A percentile compares a stretch with the other conserved stretches of the same genome.
These are phyloP conservation scores for Pholiota conissans DNA, from an alignment of 768 basidiomycete genomes.

Conservation along the genomic window DNA sequence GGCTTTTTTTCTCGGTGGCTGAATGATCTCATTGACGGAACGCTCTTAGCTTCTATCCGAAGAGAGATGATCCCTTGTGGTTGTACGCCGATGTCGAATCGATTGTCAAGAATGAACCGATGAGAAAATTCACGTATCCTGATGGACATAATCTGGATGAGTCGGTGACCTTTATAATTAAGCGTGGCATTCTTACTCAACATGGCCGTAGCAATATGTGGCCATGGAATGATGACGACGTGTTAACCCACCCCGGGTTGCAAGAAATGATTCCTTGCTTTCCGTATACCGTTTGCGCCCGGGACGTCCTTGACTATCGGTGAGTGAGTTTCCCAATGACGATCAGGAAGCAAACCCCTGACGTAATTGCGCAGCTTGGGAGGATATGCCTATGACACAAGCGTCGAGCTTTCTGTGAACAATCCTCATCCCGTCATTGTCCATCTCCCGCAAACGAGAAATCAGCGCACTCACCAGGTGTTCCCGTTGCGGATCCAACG, in stretches of 20 bases:
- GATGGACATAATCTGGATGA: slow-evolving; percentile 11
- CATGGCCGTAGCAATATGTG: slow-evolving; percentile 8
- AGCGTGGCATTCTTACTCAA: neutral
- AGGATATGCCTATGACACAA: slow-evolving; percentile 12
- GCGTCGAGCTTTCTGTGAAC: slow-evolving; percentile 7
- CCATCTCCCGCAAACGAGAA: slow-evolving; percentile 4
- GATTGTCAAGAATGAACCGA: neutral
- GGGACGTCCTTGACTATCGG: slow-evolving; percentile 11
- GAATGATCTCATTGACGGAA: neutral
- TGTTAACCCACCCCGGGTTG: neutral
- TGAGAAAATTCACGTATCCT: slow-evolving; percentile 6
- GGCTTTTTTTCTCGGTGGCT: neutral
- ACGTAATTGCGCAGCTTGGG: neutral
- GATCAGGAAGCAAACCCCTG: neutral
- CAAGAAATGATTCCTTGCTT: slow-evolving; percentile 11
- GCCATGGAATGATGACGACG: slow-evolving; percentile 11
- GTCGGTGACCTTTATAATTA: neutral
- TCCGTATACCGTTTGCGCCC: slow-evolving; percentile 7
- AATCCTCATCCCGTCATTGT: slow-evolving; percentile 8
- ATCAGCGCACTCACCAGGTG: slow-evolving; percentile 8
- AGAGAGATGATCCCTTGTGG: slow-evolving; percentile 6
- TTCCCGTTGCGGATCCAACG: slow-evolving; percentile 10
- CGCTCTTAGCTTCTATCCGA: slow-evolving; percentile 7
- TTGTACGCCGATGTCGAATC: slow-evolving; percentile 9
- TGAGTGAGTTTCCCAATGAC: neutral